Conservation (phyloP, 1,284 basidiomycete genomes). For the Sporisorium sorghi region DNA sequence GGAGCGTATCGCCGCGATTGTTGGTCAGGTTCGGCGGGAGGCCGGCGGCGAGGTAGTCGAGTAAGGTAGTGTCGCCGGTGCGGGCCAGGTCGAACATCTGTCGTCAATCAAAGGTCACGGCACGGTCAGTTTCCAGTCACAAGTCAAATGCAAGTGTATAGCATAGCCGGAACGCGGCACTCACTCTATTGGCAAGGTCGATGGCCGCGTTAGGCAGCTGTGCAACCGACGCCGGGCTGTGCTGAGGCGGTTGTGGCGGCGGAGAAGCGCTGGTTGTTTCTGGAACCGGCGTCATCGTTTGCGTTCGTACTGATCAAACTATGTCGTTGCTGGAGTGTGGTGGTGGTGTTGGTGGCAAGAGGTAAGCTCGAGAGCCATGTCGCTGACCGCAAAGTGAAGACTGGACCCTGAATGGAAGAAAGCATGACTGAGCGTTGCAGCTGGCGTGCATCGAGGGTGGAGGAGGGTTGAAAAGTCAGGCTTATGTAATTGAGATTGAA, state of each 20-base stretch:
- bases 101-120: background rate
- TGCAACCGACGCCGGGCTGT: slow-evolving; percentile 16
- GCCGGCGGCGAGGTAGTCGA: slow-evolving; percentile 77
- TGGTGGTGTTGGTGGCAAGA: background rate
- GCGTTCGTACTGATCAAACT: too few species aligned
- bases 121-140: background rate
- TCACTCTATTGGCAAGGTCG: slow-evolving; percentile 41
- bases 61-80: slow-evolving; percentile 72
- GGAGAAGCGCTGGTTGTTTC: background rate
- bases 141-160: background rate
- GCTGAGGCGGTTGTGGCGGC: slow-evolving; percentile 1
- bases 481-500: slow-evolving; percentile 12
- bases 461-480: slow-evolving; percentile 6
- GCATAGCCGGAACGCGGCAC: background rate
- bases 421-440: slow-evolving; percentile 35
- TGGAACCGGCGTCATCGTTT: slow-evolving; percentile 23
- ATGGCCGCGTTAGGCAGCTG: slow-evolving; percentile 40
- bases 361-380: background rate
- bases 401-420: slow-evolving; percentile 31
- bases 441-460: slow-evolving; percentile 9
- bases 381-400: too few species aligned
- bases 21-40: slow-evolving; percentile 84
- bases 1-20: slow-evolving; percentile 70
- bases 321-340: too few species aligned
- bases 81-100: slow-evolving; percentile 81